Conservation (phyloP, 306 rosid species). For the Corylus avellana region DNA sequence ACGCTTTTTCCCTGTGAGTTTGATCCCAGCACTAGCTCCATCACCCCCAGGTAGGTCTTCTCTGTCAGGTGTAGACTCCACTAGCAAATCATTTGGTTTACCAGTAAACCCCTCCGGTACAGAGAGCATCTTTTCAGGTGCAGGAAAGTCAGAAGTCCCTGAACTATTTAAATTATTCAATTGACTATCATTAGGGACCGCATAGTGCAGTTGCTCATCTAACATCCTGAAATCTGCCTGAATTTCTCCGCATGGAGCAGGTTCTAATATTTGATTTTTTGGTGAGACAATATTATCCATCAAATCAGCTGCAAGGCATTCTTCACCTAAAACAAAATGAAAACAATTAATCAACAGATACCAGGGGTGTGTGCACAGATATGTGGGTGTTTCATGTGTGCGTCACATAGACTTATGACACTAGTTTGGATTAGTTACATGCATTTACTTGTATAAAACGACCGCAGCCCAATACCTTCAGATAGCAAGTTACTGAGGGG, state of each 20-base stretch:
- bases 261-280: constrained; percentile 36
- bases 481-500: neutral
- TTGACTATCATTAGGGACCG: constrained; percentile 36
- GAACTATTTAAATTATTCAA: constrained; percentile 41
- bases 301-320: constrained; percentile 33
- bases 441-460: neutral
- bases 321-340: constrained; percentile 46
- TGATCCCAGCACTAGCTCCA: constrained; percentile 39
- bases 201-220: constrained; percentile 41
- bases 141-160: constrained; percentile 56
- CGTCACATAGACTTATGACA: neutral
- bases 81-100: constrained; percentile 51
- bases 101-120: constrained; percentile 39
- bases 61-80: constrained; percentile 63
- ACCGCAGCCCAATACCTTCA: neutral
- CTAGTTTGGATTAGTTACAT: neutral
- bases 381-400: neutral
- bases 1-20: constrained; percentile 69
- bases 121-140: constrained; percentile 81
- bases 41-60: constrained; percentile 43
- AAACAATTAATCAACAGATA: constrained; percentile 17
- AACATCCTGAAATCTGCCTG: constrained; percentile 42
- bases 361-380: neutral
- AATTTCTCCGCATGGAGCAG: constrained; percentile 36
- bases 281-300: constrained; percentile 30